Conservation (phyloP, 129 eudicot genomes). For the Ambrosia artemisiifolia region DNA sequence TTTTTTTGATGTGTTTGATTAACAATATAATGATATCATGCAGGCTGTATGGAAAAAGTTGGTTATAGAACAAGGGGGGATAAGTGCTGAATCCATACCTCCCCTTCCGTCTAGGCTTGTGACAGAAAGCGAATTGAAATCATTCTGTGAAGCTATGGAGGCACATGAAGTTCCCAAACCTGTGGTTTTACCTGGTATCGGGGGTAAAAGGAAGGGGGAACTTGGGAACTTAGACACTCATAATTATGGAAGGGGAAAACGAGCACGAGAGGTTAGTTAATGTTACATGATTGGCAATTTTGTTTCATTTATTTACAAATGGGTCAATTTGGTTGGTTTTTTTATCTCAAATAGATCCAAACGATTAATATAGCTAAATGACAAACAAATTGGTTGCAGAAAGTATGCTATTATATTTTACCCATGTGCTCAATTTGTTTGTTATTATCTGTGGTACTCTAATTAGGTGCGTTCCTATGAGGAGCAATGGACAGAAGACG, state of each 20-base stretch:
- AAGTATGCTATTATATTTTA: neutral
- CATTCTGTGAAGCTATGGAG: constrained; percentile 85
- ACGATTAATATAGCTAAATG: neutral
- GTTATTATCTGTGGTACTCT: constrained; percentile 4
- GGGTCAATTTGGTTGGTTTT: neutral
- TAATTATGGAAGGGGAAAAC: constrained; percentile 97
- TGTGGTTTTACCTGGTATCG: constrained; percentile 43
- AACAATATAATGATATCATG: constrained; percentile 15
- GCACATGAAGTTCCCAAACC: constrained; percentile 50
- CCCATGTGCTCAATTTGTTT: constrained; percentile 3
- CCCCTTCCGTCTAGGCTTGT: constrained; percentile 82
- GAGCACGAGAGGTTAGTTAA: constrained; percentile 91
- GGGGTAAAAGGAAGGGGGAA: constrained; percentile 72
- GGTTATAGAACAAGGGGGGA: constrained; percentile 41
- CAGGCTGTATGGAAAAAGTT: constrained; percentile 75
- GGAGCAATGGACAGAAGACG: constrained; percentile 99
- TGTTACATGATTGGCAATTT: neutral
- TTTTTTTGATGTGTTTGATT: neutral
- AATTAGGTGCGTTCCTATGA: constrained; percentile 94
- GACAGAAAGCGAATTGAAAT: constrained; percentile 66
- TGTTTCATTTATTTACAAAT: neutral
- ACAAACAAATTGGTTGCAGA: neutral
- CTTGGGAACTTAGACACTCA: constrained; percentile 79
- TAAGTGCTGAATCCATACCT: constrained; percentile 44
- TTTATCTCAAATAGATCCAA: neutral